Evolutionary conservation across 129 eudicot genomes (phyloP).

Genomic region (Chrysanthemum makinoi): DNA sequence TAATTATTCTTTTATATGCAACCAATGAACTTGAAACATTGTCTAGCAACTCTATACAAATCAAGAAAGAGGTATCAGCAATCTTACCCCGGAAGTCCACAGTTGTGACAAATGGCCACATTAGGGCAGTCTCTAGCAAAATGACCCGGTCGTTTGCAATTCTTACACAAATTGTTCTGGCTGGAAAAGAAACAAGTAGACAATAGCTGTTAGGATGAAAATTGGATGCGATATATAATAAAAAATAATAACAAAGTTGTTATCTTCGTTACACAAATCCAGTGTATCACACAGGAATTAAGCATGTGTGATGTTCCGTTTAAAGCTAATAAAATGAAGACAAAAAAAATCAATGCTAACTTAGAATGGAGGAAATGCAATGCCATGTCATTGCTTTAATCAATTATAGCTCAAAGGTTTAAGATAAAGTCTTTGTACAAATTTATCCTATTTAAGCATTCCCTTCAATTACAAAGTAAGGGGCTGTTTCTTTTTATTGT

Average conservation of each 20-base stretch:
- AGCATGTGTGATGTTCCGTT: no score
- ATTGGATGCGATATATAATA: no score
- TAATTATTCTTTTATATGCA: background rate
- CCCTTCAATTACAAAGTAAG: background rate
- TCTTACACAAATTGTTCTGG: slow-evolving; percentile 78
- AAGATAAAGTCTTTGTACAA: background rate
- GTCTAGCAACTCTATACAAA: background rate
- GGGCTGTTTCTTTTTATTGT: no score
- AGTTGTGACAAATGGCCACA: slow-evolving; percentile 88
- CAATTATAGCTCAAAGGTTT: background rate
- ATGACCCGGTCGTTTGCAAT: slow-evolving; percentile 93
- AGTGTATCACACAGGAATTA: no score
- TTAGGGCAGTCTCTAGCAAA: slow-evolving; percentile 95
- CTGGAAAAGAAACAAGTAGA: slow-evolving; percentile 42
- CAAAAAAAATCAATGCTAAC: background rate
- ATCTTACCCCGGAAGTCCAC: slow-evolving; percentile 94
- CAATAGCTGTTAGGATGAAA: background rate
- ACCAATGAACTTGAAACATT: background rate
- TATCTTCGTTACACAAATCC: no score
- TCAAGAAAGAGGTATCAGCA: slow-evolving; percentile 3
- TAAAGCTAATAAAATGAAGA: background rate
- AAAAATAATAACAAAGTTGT: no score
- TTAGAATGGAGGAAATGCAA: background rate
- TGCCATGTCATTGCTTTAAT: background rate
- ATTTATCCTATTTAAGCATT: slow-evolving; percentile 6